phyloP scores from a whole-genome alignment of 2,329 filamentous ascomycete genomes.

The Fusarium luffae region DNA sequence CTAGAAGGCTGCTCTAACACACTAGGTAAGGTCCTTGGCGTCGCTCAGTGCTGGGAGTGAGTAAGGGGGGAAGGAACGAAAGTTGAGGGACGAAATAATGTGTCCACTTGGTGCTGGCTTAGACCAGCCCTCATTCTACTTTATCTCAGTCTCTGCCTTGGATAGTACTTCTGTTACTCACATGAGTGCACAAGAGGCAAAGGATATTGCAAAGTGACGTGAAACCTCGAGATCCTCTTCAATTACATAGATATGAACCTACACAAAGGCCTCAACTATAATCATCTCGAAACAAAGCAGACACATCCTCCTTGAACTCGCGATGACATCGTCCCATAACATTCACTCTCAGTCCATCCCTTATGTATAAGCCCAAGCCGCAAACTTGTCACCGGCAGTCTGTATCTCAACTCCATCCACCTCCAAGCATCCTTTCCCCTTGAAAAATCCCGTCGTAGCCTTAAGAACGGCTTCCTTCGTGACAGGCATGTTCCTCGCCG shows the following conservation, averaged over 20 bases:
- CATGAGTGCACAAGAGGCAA: too few species aligned
- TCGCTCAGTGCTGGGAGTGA: too few species aligned
- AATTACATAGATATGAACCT: background rate
- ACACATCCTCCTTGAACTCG: background rate
- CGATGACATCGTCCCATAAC: background rate
- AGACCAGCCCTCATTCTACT: too few species aligned
- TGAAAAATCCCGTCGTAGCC: conserved; percentile 42
- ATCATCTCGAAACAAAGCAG: background rate
- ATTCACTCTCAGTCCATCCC: background rate
- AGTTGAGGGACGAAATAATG: too few species aligned
- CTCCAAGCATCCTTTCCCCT: conserved; percentile 46
- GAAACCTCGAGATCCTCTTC: background rate
- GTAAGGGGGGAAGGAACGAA: too few species aligned
- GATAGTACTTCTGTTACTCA: too few species aligned
- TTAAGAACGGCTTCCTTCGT: conserved; percentile 41
- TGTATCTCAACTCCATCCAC: conserved; percentile 50
- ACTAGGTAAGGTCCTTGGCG: too few species aligned
- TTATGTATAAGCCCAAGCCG: conserved; percentile 56
- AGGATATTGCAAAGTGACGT: accelerated
- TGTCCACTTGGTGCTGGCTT: too few species aligned
- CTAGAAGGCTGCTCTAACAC: too few species aligned
- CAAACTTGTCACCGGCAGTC: conserved; percentile 42
- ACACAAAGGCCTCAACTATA: background rate
- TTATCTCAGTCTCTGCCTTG: too few species aligned
- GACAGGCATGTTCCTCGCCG: conserved; percentile 18